These are phyloP conservation scores for Haberlea rhodopensis DNA, from an alignment of 257 asterid genomes.

Conservation along the genomic window DNA sequence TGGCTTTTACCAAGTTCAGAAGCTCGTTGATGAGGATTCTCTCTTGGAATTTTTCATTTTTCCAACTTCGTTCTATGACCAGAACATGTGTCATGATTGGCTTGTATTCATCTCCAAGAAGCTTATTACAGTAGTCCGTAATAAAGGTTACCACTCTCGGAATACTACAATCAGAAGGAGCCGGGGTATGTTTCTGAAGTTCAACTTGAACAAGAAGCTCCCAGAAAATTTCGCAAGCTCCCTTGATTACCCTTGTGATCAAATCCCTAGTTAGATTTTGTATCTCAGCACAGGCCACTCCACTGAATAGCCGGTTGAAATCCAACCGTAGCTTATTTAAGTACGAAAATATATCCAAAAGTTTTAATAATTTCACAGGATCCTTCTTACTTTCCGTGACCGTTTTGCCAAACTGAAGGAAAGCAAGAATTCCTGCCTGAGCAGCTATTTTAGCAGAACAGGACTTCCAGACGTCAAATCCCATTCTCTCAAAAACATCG, in stretches of 20 bases:
- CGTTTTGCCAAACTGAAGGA: too few species aligned
- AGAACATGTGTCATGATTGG: constrained; percentile 68
- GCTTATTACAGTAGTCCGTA: too few species aligned
- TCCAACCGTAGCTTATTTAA: constrained; percentile 76
- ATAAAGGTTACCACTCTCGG: constrained; percentile 80
- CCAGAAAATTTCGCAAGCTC: constrained; percentile 86
- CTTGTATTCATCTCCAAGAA: too few species aligned
- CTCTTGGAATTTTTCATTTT: constrained; percentile 69
- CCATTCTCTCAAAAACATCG: constrained; percentile 76
- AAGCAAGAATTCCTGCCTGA: too few species aligned
- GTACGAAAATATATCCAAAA: constrained; percentile 73
- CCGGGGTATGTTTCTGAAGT: constrained; percentile 72
- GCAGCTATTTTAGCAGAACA: constrained; percentile 78
- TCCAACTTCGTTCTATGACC: constrained; percentile 83
- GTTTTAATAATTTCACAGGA: too few species aligned
- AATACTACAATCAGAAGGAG: constrained; percentile 73
- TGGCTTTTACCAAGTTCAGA: constrained; percentile 16
- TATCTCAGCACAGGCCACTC: constrained; percentile 76
- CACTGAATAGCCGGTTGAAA: constrained; percentile 83
- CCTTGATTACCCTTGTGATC: constrained; percentile 69
- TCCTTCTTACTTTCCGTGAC: too few species aligned
- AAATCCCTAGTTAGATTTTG: constrained; percentile 76
- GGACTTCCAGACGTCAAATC: constrained; percentile 74
- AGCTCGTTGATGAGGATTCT: constrained; percentile 56
- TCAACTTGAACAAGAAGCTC: constrained; percentile 86